Evolutionary conservation across 768 basidiomycete genomes (phyloP), one percentile per base, ranked within the genome.

Genomic region (Termitomyces heimii): DNA sequence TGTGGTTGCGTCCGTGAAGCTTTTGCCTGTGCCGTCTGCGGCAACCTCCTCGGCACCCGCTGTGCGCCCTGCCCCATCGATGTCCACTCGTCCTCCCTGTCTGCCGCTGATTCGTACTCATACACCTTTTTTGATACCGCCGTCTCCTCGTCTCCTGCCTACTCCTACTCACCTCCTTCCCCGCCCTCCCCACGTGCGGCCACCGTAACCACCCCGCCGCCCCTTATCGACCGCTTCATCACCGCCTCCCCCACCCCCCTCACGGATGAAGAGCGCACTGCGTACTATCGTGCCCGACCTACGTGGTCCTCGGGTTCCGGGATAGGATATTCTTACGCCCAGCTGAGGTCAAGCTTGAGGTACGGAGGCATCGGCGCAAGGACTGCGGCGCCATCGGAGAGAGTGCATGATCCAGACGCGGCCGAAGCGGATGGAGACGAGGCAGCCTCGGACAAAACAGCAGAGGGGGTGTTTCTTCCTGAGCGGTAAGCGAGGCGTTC

Each of bases 1-100:
- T 89, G 87, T 61, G 85, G 86, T 14, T 89, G 87, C 62, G 67
- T 83, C 39, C 77, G 83, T 34, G 85, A 88, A 67, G 86, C 85
- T 5, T 73, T 89, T 10, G 87, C 84, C 20, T 89, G 87, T 70
- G 75, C 78, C 2, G 75, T 75, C 45, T 86, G 83, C 59, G 86
- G 86, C 0, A 88, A 86, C 56, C 72, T 82, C 4, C 72, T 88
- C 12, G 86, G 86, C 28, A 84, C 79, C 5, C 76, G 84, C 29
- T 85, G 81, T 62, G 77, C 13, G 69, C 73, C 62, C 53, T 62
- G 40, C 60, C 70, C 6, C 62, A 61, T 34, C 16, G 20, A 40
- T n/a, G n/a, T n/a, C 39, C 39, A 40, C n/a, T n/a, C n/a, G 4
- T 26, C 34, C 13, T 35, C 16, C 13, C 34, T 5, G 5, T 13